These are phyloP conservation scores for Fusarium chuoi DNA, from an alignment of 2,329 filamentous ascomycete species.

Conservation along the genomic window DNA sequence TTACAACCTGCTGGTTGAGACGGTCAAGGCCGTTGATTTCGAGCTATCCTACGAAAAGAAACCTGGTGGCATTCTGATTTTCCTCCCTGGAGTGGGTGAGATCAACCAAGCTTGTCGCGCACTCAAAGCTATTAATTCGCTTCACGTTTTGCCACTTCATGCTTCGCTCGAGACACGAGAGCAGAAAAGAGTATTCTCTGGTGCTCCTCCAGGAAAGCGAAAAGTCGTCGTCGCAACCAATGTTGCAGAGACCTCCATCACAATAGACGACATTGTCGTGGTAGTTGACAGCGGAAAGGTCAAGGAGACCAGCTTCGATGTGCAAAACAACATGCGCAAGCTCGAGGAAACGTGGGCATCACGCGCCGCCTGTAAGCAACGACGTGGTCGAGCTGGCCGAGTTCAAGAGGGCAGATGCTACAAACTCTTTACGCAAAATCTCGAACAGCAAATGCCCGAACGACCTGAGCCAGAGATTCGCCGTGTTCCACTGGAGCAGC, in stretches of 20 bases:
- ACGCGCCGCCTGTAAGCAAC: conserved; percentile 91
- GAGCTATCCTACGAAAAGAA: conserved; percentile 74
- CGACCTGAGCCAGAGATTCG: conserved; percentile 94
- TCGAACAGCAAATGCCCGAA: conserved; percentile 87
- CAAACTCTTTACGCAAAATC: conserved; percentile 90
- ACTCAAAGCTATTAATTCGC: conserved; percentile 69
- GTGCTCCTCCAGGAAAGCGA: conserved; percentile 79
- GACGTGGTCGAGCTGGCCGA: conserved; percentile 91
- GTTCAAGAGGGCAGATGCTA: conserved; percentile 93
- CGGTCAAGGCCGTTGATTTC: conserved; percentile 82
- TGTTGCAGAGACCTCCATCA: conserved; percentile 97
- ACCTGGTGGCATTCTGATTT: conserved; percentile 88
- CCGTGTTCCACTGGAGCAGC: conserved; percentile 90
- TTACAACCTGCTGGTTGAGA: conserved; percentile 84
- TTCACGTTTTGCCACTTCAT: conserved; percentile 88
- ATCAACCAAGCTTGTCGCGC: conserved; percentile 85
- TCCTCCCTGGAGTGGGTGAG: conserved; percentile 90
- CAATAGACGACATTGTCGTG: conserved; percentile 95
- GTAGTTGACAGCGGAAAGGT: conserved; percentile 96
- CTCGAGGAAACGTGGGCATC: conserved; percentile 97
- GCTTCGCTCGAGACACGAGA: conserved; percentile 90
- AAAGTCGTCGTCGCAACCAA: conserved; percentile 97
- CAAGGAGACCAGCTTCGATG: conserved; percentile 95
- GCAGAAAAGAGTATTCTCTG: conserved; percentile 86
- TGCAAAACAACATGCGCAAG: conserved; percentile 91